These are phyloP conservation scores for Candida ipomoeae DNA, from an alignment of 805 yeast genomes.

Conservation along the genomic window DNA sequence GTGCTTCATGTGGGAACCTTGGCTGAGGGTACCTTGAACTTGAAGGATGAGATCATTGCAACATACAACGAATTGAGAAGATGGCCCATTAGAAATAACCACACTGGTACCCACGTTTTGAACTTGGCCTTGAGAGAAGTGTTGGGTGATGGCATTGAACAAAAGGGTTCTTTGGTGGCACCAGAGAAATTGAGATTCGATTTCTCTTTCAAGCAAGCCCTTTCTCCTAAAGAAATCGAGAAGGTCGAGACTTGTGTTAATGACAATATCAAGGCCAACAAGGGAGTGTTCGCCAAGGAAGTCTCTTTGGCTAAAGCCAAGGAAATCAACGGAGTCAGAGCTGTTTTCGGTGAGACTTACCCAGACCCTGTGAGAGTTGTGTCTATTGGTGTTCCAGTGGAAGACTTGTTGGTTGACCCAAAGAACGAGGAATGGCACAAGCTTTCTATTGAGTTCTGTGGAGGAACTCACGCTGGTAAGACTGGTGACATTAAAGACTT, in stretches of 20 bases:
- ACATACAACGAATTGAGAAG: constrained; percentile 91
- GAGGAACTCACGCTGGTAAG: constrained; percentile 95
- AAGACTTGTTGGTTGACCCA: constrained; percentile 72
- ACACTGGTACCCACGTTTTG: constrained; percentile 95
- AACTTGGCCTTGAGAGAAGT: constrained; percentile 85
- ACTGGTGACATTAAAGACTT: constrained; percentile 92
- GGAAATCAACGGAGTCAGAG: constrained; percentile 81
- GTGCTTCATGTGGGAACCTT: constrained; percentile 91
- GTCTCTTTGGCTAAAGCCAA: constrained; percentile 72
- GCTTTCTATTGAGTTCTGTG: constrained; percentile 92
- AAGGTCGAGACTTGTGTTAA: constrained; percentile 74
- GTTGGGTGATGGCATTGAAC: constrained; percentile 85
- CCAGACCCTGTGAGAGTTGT: constrained; percentile 99
- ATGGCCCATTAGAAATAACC: constrained; percentile 95
- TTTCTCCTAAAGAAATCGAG: constrained; percentile 64
- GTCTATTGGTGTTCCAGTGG: constrained; percentile 88
- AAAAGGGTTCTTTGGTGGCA: constrained; percentile 94
- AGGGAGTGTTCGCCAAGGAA: constrained; percentile 75
- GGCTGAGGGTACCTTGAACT: constrained; percentile 67
- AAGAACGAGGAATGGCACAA: constrained; percentile 68
- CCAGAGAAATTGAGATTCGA: constrained; percentile 95
- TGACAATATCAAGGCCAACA: constrained; percentile 64
- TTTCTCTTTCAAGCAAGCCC: constrained; percentile 87
- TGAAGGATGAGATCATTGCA: constrained; percentile 72
- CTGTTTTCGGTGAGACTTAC: constrained; percentile 97